A percentile compares a stretch with the other conserved stretches of the same genome.
These are phyloP conservation scores for Xylariaceae sp. DNA, from an alignment of 2,329 filamentous ascomycete genomes.

Conservation along the genomic window DNA sequence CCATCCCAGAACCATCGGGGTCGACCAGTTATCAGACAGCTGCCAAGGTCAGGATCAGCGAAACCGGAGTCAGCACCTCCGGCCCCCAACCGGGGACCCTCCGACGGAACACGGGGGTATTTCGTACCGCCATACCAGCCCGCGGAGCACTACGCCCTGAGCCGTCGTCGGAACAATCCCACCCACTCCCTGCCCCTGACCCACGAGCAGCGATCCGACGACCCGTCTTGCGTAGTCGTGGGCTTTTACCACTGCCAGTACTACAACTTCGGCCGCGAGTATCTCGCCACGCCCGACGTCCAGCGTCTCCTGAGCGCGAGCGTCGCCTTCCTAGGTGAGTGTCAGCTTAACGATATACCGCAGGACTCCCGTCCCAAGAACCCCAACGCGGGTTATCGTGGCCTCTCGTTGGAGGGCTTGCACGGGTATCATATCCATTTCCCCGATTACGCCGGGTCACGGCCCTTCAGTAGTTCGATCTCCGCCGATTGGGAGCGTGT, in stretches of 20 bases:
- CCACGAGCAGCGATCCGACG: not conserved
- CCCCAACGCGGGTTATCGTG: slow-evolving; percentile 13
- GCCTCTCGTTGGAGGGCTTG: not conserved
- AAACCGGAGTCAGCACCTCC: not conserved
- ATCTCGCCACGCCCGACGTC: not conserved
- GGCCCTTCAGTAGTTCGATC: not conserved
- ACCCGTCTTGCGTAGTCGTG: not conserved
- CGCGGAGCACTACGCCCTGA: slow-evolving; percentile 1
- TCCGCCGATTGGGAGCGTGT: slow-evolving; percentile 9
- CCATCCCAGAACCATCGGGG: not conserved
- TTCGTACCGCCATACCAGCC: slow-evolving; percentile 10
- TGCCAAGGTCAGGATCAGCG: no score
- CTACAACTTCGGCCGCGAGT: not conserved
- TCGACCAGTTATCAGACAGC: not conserved
- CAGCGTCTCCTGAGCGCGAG: slow-evolving; percentile 6
- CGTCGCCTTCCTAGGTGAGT: slow-evolving; percentile 14
- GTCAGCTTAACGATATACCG: slow-evolving; percentile 6
- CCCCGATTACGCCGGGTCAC: slow-evolving; percentile 6
- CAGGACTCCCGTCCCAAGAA: not conserved
- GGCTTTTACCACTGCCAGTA: slow-evolving; percentile 13
- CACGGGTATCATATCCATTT: slow-evolving; percentile 15
- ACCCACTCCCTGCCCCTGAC: not conserved
- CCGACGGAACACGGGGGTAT: slow-evolving; percentile 11
- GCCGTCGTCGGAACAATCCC: not conserved
- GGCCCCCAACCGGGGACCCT: not conserved